Conservation (phyloP, 208 protist species). For the Leishmania lainsoni region DNA sequence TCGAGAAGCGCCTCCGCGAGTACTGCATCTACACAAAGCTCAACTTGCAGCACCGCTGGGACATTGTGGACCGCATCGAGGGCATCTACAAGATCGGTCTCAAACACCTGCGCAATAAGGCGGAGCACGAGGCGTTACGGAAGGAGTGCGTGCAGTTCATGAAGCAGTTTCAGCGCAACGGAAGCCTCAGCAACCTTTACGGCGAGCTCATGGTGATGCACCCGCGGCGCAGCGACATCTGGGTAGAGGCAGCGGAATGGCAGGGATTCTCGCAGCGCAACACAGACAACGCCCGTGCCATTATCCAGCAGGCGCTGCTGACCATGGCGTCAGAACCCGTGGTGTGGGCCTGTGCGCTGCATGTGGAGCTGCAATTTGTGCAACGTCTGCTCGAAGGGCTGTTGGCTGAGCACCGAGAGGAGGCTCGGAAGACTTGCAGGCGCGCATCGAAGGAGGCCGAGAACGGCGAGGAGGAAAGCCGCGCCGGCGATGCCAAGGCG, state of each 20-base stretch:
- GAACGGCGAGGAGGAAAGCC: conserved; percentile 9
- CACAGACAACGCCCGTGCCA: conserved; percentile 71
- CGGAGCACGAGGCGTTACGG: conserved; percentile 60
- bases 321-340: conserved; percentile 51
- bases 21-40: conserved; percentile 78
- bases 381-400: conserved; percentile 53
- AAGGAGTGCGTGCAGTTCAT: conserved; percentile 69
- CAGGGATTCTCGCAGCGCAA: conserved; percentile 64
- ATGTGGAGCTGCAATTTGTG: conserved; percentile 79
- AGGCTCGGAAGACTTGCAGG: conserved; percentile 31
- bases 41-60: conserved; percentile 78
- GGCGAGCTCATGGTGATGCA: conserved; percentile 72
- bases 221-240: conserved; percentile 67
- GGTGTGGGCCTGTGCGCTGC: conserved; percentile 73
- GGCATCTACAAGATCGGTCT: conserved; percentile 82
- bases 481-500: not conserved
- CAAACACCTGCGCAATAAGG: conserved; percentile 61
- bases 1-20: conserved; percentile 64
- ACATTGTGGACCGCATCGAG: conserved; percentile 82
- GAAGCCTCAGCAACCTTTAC: conserved; percentile 73
- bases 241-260: conserved; percentile 81
- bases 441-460: conserved; percentile 3
- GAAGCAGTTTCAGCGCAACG: conserved; percentile 56
- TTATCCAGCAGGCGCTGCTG: conserved; percentile 80
- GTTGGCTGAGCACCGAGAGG: conserved; percentile 39